Evolutionary conservation across 371 early-diverging fungal genomes (phyloP).

Genomic region (Batrachochytrium dendrobatidis): DNA sequence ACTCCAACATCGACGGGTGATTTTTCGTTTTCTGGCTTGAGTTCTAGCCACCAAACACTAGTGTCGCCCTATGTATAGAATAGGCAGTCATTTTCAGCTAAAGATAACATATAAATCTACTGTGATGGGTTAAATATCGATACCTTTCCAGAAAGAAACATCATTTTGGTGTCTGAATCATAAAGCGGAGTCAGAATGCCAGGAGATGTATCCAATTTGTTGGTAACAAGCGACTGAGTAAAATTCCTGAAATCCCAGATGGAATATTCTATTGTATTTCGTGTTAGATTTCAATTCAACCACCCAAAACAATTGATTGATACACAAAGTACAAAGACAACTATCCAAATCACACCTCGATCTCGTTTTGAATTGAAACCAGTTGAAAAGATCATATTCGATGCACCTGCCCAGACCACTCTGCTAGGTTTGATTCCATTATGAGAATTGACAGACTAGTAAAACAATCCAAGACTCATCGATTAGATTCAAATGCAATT

Average conservation of each 20-base stretch:
- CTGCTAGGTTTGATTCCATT: constrained; percentile 56
- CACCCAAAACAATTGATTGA: constrained; percentile 12
- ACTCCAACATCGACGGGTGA: constrained; percentile 20
- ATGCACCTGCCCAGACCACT: constrained; percentile 60
- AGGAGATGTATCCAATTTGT: constrained; percentile 52
- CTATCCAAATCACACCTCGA: constrained; percentile 8
- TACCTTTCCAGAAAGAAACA: constrained; percentile 59
- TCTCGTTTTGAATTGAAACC: constrained; percentile 63
- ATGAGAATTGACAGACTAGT: constrained; percentile 10
- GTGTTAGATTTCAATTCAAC: not conserved
- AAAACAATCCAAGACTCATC: not conserved
- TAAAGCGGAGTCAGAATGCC: constrained; percentile 60
- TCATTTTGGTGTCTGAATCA: constrained; percentile 67
- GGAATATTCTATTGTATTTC: constrained; percentile 40
- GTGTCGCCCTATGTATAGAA: constrained; percentile 47
- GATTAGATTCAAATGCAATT: not conserved
- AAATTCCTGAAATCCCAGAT: constrained; percentile 67
- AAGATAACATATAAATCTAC: not conserved
- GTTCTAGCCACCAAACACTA: constrained; percentile 56
- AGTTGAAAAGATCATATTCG: constrained; percentile 51
- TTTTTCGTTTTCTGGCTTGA: constrained; percentile 15
- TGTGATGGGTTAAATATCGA: too few relatives aligned
- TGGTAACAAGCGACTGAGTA: constrained; percentile 41
- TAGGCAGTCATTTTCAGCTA: too few relatives aligned
- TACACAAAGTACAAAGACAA: not conserved